Base-by-base conservation (phyloP, 2,329 filamentous ascomycete species). In the Fusarium paranaense region DNA sequence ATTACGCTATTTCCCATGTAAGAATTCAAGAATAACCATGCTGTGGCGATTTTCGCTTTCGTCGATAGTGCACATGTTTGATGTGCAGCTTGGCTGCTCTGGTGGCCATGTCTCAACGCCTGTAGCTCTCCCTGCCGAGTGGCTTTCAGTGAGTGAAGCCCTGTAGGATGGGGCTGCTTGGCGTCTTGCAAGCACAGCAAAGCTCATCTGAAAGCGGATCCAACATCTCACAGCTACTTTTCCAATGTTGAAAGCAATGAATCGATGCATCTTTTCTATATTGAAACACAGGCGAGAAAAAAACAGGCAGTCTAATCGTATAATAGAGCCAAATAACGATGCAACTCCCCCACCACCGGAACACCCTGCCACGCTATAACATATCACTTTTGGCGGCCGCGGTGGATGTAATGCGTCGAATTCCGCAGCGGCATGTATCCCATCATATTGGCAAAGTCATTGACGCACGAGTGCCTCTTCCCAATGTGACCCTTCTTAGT, bases 401-500 rank as follows among this genome's bases (percentile, higher is more conserved):
- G 56, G 14, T 22, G 33, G 25, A 61, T 22, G 14, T 45, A 45
- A 13, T 45, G 20, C 11, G 58, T 61, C 38, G 27, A 10, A 45
- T 81, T 70, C 22, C 78, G 35, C 40, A 83, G 72, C 4, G 81
- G 80, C 78, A 81, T 80, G 68, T 77, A 80, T 6, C 76, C 73
- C 37, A 82, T 79, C 40, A 79, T 62, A 16, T 75, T 66, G 8
- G 70, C 71, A 59, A 80, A 81, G 59, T 80, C 76, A 50, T 81
- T 80, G 14, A 82, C 62, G 50, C 81, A 83, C 60, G 76, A 70
- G 66, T 71, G 79, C 10, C 80, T 74, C 8, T 75, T 72, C 58
- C 77, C 70, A 9, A 81, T 7, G 54, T 82, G 80, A 2, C 78
- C 78, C 2, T 72, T 74, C 65, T 78, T 79, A 6, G 58, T 71